phyloP scores from a whole-genome alignment of 164 flowering plant species.

The Vitis rupestris region DNA sequence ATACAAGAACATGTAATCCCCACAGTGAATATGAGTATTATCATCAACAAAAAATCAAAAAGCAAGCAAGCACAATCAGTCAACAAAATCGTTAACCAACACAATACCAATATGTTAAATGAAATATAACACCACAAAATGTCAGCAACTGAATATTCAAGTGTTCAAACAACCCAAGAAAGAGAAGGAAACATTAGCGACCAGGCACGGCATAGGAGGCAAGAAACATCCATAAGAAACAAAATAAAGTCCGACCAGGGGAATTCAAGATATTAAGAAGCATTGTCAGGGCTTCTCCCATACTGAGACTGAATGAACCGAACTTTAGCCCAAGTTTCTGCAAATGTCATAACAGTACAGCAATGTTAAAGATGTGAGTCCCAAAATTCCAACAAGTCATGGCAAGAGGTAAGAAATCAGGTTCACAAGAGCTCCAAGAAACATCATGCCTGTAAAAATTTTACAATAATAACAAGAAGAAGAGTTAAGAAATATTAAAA shows the following conservation, averaged over 20 bases:
- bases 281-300: conserved; percentile 16
- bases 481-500: conserved; percentile 20
- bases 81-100: conserved; percentile 8
- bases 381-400: conserved; percentile 91
- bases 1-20: conserved; percentile 7
- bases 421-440: conserved; percentile 62
- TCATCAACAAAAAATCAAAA: conserved; percentile 3
- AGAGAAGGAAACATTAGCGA: conserved; percentile 15
- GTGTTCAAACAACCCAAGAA: conserved; percentile 8
- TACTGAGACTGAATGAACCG: conserved; percentile 10
- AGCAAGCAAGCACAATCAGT: not conserved
- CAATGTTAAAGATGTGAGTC: conserved; percentile 95
- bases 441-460: conserved; percentile 55
- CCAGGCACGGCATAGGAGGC: conserved; percentile 12
- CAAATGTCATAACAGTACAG: conserved; percentile 92
- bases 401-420: conserved; percentile 85
- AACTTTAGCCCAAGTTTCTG: conserved; percentile 52
- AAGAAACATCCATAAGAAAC: conserved; percentile 20
- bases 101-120: not conserved
- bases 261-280: not conserved
- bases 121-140: conserved; percentile 13
- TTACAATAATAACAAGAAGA: conserved; percentile 22
- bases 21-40: conserved; percentile 5
- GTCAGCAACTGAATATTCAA: conserved; percentile 24
- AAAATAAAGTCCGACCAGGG: conserved; percentile 21